Percentiles rank a stretch among this genome's conserved stretches.
Evolutionary conservation across 768 basidiomycete species (phyloP).

Genomic region (Calocybe indica): DNA sequence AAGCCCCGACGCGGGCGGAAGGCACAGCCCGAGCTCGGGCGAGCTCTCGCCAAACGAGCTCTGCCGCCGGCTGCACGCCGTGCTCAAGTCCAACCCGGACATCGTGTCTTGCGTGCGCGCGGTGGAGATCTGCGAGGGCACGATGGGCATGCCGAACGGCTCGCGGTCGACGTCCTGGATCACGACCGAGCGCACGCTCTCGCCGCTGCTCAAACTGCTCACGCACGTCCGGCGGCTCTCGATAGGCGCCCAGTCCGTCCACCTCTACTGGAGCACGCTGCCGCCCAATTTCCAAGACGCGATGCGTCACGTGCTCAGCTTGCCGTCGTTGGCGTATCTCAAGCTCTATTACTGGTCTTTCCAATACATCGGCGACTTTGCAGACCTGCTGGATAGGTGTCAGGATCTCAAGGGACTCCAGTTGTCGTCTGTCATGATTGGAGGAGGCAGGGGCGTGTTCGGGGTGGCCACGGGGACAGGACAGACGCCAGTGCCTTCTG

Average conservation of each 20-base stretch:
- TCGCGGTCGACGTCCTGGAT: conserved; percentile 31
- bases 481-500: not conserved
- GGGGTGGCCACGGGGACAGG: not conserved
- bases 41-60: conserved; percentile 17
- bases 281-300: conserved; percentile 28
- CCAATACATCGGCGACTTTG: conserved; percentile 26
- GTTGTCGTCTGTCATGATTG: conserved; percentile 27
- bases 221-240: conserved; percentile 31
- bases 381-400: conserved; percentile 25
- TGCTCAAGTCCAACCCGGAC: conserved; percentile 25
- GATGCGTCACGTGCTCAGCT: conserved; percentile 26
- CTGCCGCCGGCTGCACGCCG: conserved; percentile 28
- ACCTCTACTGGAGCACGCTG: conserved; percentile 30
- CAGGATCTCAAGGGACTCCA: conserved; percentile 29
- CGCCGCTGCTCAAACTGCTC: conserved; percentile 27
- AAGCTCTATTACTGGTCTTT: conserved; percentile 37
- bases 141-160: conserved; percentile 22
- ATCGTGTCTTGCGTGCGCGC: conserved; percentile 29
- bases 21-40: no score
- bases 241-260: conserved; percentile 26
- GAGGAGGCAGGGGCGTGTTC: conserved; percentile 15
- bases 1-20: conserved; percentile 11
- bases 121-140: conserved; percentile 34
- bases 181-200: conserved; percentile 29
- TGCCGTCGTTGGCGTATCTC: conserved; percentile 28